Base-by-base conservation (phyloP, 2,329 filamentous ascomycete genomes). In the Sarocladiaceae sp. region DNA sequence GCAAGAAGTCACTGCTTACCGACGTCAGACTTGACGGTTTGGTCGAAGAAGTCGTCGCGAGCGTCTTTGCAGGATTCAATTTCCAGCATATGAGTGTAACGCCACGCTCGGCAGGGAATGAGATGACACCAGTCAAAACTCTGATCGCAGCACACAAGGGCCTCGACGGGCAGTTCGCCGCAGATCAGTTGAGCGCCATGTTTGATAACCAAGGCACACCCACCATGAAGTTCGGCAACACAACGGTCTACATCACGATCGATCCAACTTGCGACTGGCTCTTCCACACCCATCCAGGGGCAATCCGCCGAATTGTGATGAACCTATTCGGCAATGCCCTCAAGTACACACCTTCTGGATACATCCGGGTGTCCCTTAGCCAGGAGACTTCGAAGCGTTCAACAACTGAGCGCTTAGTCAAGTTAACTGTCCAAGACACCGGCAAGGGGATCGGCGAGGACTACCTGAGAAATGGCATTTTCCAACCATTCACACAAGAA, bases 381-480 rank as follows among this genome's bases (percentile, higher is more conserved):
- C 29, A 55, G 3, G 54, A 60, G 8, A 51, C 46, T 3, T 51
- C 56, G 20, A 63, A 60, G 63, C 40, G 54, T 68, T 2, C 39
- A 4, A 6, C 39, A 12, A 18, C 6, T 10, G 39, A 42, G 13
- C 39, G 39, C 5, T 26, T 22, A 12, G 57, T 67, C 3, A 25
- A 64, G 6, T 59, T 81, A 25, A 78, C 71, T 0, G 76, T 87
- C 10, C 71, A 73, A 0, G 84, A 88, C 61, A 83, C 82, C 2
- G 84, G 84, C 1, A 79, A 79, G 55, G 84, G 84, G 7, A 87
- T 87, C 55, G 80, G 77, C 0, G 72, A 78, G 35, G 79, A 84
- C 20, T 87, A 83, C 57, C 68, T 85, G 51, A 74, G 78, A 18
- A 77, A 78, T 13, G 74, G 77, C 13, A 66, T 87, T 0, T 87